Base-by-base conservation (phyloP, 192 early-diverging fungal genomes). In the Irineochytrium annulatum region DNA sequence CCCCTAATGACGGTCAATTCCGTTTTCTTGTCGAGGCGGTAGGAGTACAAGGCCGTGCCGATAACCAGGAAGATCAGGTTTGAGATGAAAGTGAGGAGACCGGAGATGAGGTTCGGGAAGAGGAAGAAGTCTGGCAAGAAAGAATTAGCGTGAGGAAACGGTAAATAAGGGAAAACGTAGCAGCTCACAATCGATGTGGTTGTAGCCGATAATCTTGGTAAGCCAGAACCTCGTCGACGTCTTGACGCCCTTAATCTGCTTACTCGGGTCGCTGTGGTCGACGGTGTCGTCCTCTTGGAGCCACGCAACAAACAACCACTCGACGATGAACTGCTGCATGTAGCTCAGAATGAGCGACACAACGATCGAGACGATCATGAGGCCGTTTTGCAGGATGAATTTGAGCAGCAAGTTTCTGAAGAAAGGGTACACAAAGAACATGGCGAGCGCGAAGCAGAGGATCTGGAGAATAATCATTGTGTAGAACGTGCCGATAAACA, bases 111-210 rank as follows among this genome's bases (percentile, higher is more conserved):
- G 54, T 55, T 55, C 16, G 54, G 54, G 54, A 55, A 55, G 54
- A 55, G 54, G 54, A 55, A 55, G 0, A 29, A 34, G 30, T 19
- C 54, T 55, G 2, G 34, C 17, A 17, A 34, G 16, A 34, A 1
- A 14, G 0, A 55, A 55, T 19, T 28, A 34, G 32, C 16, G 27
- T 14, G 54, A 17, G 14, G 28, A 1, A 34, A 34, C 34, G 2
- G 28, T 16, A 19, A 33, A 32, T 16, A 34, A 34, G 27, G 32
- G 0, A 4, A 34, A 33, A 34, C 19, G 26, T 14, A 55, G n/a
- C 11, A 24, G 44, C 57, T 45, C 28, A 59, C 57, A 44, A 37
- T 59, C 57, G 28, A 59, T 44, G 14, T 59, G 57, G 41, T 59
- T 59, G 41, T 59, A 59, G 11, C 20, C 35, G 4, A 39, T 33